These are phyloP conservation scores for Hyphopichia wangnamkhiaoensis DNA, from an alignment of 1,139 yeast species.

Conservation along the genomic window DNA sequence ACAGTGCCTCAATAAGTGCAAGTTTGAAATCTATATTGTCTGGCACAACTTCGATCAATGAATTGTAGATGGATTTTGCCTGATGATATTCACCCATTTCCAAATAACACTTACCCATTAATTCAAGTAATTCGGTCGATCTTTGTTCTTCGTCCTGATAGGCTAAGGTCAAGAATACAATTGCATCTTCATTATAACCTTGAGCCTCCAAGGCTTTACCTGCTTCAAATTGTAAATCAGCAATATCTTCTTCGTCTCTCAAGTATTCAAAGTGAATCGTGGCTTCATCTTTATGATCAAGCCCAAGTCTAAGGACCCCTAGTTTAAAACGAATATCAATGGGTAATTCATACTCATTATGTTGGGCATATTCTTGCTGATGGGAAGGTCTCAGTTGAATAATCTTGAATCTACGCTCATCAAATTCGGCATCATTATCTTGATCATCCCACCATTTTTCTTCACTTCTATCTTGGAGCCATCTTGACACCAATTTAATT, in stretches of 20 bases:
- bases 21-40: conserved; percentile 71
- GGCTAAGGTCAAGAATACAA: conserved; percentile 60
- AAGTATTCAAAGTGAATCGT: conserved; percentile 65
- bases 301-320: conserved; percentile 69
- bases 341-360: conserved; percentile 56
- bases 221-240: conserved; percentile 76
- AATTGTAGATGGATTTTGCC: conserved; percentile 67
- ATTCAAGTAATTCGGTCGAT: conserved; percentile 51
- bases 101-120: conserved; percentile 76
- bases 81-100: conserved; percentile 69
- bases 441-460: conserved; percentile 86
- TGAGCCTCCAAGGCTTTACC: conserved; percentile 71
- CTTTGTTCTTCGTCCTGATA: conserved; percentile 46
- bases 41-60: conserved; percentile 59
- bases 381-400: conserved; percentile 16
- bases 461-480: conserved; percentile 71
- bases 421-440: conserved; percentile 80
- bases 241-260: conserved; percentile 57
- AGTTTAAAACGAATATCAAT: conserved; percentile 84
- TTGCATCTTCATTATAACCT: conserved; percentile 72
- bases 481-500: conserved; percentile 73
- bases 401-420: conserved; percentile 52
- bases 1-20: conserved; percentile 79
- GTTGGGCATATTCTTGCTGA: conserved; percentile 24
- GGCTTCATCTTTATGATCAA: conserved; percentile 70